Evolutionary conservation across 176 grass and related monocot genomes (phyloP), one percentile per base, ranked within the genome.

Genomic region (Pharus latifolius): DNA sequence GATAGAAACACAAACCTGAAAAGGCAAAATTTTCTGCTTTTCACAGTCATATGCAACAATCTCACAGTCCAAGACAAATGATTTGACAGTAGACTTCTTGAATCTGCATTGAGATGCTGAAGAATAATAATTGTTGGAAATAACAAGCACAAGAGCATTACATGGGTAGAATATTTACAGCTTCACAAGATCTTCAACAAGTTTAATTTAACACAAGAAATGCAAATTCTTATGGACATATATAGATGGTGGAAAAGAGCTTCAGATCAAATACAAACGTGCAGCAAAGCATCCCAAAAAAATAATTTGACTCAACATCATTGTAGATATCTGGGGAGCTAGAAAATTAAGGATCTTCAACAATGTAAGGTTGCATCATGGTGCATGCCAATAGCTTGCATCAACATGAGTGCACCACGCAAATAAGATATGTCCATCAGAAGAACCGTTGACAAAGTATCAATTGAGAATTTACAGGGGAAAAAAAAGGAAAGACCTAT

Each of bases 1-100:
- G 38, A 20, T 51, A 37, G 49, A 69, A 81, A 77, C 68, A 76
- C 63, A 70, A 85, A 91, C 95, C 95, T 99, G 95, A 72, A 99
- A 99, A 72, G 90, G 95, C 49, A 99, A 84, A 75, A 94, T 94
- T 79, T 74, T 91, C 65, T 90, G 31, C 28, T 94, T 99, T 74
- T 94, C 95, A 56, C 49, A 49, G 70, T 99, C 90, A 73, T 86
- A 99, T 52, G 95, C 95, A 80, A 99, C 90, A 60, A 99, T 94
- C 72, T 99, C 90, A 69, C 90, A 99, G 61, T 99, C 95, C 71
- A 99, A 72, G 58, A 99, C 90, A 86, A 99, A 99, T 23, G 95
- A 91, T 57, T 91, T 94, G 42, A 86, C 87, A 48, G 70, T 78
- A 73, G 83, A 27, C 58, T 99, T 99, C 55, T 81, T 87, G 65